Base-by-base conservation (phyloP, 1,284 basidiomycete species). In the Leccinum pallidistipes region DNA sequence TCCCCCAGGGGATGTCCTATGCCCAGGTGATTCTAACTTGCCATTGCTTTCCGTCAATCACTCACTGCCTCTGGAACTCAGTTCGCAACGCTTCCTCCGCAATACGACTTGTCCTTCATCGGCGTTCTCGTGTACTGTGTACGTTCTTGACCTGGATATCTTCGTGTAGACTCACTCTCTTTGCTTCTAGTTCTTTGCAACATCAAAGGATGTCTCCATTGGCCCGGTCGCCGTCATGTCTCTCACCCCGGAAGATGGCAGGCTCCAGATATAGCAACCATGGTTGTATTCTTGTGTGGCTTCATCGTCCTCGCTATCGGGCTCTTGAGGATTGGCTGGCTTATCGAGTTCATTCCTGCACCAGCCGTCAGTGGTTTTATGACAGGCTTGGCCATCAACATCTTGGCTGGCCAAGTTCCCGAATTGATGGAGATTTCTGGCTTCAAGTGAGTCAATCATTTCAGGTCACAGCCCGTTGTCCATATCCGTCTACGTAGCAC, bases 151-250 rank as follows among this genome's bases (percentile, higher is more conserved):
- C 70, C 70, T 53, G 14, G 1, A 67, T 66, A 70, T 64, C 38
- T 18, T 24, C 31, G 57, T 57, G 14, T 14, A 6, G 8, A 24
- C 57, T 60, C 50, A 63, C 66, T 27, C 68, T 58, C 38, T 59
- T 53, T 50, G 59, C 53, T 58, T 65, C 29, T 67, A 92, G 89
- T 84, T 94, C 74, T 94, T 95, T 69, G 95, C 95, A 32, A 97
- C 95, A 0, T 94, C 94, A 49, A 97, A 97, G 76, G 95, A 98
- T 79, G 92, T 96, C 38, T 94, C 94, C 11, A 97, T 98, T 66
- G 95, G 95, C 56, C 95, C 95, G 3, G 95, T 97, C 65, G 96
- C 97, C 16, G 97, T 99, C 76, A 97, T 98, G 95, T 97, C 94
- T 7, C 85, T 97, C 58, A 92, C 94, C 86, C 84, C 1, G 74